These are phyloP conservation scores for Hemerocallis citrina DNA, from an alignment of 106 monocot genomes.

Conservation along the genomic window DNA sequence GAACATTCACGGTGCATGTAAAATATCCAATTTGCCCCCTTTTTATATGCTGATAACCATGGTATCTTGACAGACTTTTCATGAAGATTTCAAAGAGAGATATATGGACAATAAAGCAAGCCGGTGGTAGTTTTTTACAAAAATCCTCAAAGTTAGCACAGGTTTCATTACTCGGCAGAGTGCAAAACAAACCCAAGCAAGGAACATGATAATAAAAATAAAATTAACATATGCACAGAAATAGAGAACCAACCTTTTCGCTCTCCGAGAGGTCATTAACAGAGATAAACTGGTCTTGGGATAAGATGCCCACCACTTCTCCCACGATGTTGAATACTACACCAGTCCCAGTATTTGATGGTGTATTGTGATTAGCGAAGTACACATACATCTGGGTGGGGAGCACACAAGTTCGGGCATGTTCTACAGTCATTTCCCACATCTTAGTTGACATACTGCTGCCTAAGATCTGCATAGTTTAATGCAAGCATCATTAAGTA, in stretches of 20 bases:
- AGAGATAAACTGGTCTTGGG: constrained; percentile 33
- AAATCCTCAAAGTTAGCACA: no score
- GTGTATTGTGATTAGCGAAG: constrained; percentile 10
- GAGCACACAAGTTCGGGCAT: constrained; percentile 66
- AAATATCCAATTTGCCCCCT: no score
- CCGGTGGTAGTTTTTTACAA: no score
- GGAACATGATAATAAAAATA: neutral
- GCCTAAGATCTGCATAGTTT: constrained; percentile 68
- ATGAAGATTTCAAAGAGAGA: no score
- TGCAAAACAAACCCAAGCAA: neutral
- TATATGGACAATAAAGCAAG: no score
- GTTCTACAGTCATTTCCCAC: constrained; percentile 88
- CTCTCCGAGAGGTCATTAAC: constrained; percentile 42
- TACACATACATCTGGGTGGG: constrained; percentile 39
- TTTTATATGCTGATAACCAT: no score
- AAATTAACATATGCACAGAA: neutral
- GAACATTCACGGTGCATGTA: no score
- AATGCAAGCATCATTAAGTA: neutral
- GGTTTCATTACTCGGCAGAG: no score
- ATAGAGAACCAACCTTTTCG: constrained; percentile 39
- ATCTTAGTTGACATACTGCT: constrained; percentile 90
- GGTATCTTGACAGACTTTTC: no score
- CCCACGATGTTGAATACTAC: constrained; percentile 73
- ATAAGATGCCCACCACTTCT: constrained; percentile 48
- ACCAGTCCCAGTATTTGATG: constrained; percentile 17